These are phyloP conservation scores for Phytopythium montanum DNA, from an alignment of 352 stramenopile genomes.

Conservation along the genomic window DNA sequence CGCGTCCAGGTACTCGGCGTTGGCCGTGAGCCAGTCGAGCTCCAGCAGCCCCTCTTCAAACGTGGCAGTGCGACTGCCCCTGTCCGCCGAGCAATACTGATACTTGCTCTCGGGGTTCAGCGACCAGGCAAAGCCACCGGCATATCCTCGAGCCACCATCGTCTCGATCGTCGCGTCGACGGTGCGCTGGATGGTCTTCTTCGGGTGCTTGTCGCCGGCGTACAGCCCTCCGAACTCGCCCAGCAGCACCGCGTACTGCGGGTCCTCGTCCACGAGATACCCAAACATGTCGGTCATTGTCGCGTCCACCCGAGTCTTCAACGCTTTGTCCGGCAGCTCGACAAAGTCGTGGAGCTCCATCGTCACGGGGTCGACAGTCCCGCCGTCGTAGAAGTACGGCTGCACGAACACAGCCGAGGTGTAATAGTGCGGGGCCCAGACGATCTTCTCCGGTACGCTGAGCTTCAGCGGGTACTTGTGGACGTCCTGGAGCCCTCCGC, in stretches of 20 bases:
- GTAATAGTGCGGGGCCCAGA: constrained; percentile 39
- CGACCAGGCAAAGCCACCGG: constrained; percentile 69
- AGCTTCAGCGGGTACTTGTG: constrained; percentile 14
- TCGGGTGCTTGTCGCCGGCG: constrained; percentile 37
- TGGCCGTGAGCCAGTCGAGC: constrained; percentile 56
- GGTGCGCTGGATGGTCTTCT: constrained; percentile 56
- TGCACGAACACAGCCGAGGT: constrained; percentile 24
- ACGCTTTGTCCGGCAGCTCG: constrained; percentile 23
- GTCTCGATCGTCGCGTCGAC: constrained; percentile 62
- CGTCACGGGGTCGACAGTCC: constrained; percentile 8
- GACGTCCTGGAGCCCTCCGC: constrained; percentile 29
- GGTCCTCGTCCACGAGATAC: constrained; percentile 38
- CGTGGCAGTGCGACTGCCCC: constrained; percentile 11
- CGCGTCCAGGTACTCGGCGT: constrained; percentile 37
- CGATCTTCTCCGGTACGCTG: constrained; percentile 17
- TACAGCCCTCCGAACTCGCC: constrained; percentile 74
- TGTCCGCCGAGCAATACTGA: constrained; percentile 52
- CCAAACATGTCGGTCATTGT: constrained; percentile 47
- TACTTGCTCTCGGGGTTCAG: constrained; percentile 71
- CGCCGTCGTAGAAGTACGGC: constrained; percentile 27
- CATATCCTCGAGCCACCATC: constrained; percentile 39
- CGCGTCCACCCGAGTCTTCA: constrained; percentile 13
- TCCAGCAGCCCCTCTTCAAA: constrained; percentile 51
- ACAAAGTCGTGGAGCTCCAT: constrained; percentile 15
- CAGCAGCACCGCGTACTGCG: constrained; percentile 44